Conservation (phyloP, 345 rosid species). For the Pistacia vera region DNA sequence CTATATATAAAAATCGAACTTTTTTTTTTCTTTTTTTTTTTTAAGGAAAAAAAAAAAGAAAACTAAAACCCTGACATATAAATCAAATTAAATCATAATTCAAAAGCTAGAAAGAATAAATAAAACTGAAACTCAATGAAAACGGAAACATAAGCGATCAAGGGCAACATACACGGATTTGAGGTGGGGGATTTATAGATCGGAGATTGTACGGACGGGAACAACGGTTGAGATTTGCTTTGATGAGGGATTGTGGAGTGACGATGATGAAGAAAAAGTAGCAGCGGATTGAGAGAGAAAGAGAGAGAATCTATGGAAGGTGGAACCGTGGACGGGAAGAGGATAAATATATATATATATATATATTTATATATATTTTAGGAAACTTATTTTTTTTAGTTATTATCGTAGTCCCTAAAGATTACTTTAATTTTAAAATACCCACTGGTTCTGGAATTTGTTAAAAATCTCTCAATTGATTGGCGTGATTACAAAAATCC, state of each 20-base stretch:
- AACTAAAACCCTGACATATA: slow-evolving; percentile 1
- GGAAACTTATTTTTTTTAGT: too few relatives aligned
- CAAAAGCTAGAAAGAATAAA: slow-evolving; percentile 18
- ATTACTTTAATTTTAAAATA: too few relatives aligned
- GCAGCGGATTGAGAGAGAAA: slow-evolving; percentile 1
- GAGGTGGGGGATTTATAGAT: background rate
- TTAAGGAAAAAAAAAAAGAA: background rate
- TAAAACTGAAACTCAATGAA: slow-evolving; percentile 1
- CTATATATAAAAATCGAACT: background rate
- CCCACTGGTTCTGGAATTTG: too few relatives aligned
- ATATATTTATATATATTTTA: too few relatives aligned
- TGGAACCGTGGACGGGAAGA: background rate
- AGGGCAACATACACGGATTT: slow-evolving; percentile 18
- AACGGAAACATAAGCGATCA: slow-evolving; percentile 8
- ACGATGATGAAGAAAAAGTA: background rate
- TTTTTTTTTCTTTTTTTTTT: too few relatives aligned
- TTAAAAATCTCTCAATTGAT: too few relatives aligned
- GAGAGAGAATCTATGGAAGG: background rate
- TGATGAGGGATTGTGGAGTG: too few relatives aligned
- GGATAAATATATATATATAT: background rate
- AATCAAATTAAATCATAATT: slow-evolving; percentile 7
- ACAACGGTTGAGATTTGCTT: background rate
- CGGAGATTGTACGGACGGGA: background rate
- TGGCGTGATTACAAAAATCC: too few relatives aligned
- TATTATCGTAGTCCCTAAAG: too few relatives aligned